Conservation (phyloP, 2,329 filamentous ascomycete genomes). For the Sporothrix pallida region DNA sequence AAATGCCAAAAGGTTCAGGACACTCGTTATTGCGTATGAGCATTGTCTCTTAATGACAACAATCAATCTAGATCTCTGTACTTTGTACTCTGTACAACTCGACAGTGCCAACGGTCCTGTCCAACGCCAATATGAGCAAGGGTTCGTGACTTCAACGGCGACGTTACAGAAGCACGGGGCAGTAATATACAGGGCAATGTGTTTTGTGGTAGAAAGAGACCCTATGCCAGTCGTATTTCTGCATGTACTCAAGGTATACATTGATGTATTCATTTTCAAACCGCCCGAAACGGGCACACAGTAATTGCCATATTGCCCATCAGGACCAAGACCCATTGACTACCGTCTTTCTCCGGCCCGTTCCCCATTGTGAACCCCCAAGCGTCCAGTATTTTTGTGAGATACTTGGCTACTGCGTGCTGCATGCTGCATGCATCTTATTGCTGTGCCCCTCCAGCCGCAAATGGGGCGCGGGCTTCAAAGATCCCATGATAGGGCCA, state of each 20-base stretch:
- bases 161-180: conserved; percentile 28
- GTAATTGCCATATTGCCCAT: not conserved
- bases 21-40: not conserved
- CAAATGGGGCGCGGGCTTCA: not conserved
- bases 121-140: conserved; percentile 4
- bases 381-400: not conserved
- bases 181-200: conserved; percentile 24
- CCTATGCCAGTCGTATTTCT: not conserved
- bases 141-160: conserved; percentile 15
- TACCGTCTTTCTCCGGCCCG: conserved; percentile 7
- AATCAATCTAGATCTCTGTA: not conserved
- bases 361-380: not conserved
- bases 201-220: conserved; percentile 9
- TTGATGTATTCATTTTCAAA: not conserved
- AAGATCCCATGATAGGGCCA: not conserved
- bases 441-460: conserved; percentile 9
- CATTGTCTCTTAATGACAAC: not conserved
- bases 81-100: not conserved
- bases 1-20: too few species aligned
- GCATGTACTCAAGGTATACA: not conserved
- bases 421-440: not conserved
- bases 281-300: not conserved
- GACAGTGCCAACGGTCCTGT: conserved; percentile 8
- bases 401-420: not conserved
- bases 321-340: not conserved